Conservation (phyloP, 495 filamentous ascomycete genomes). For the Amphirosellinia nigrospora region DNA sequence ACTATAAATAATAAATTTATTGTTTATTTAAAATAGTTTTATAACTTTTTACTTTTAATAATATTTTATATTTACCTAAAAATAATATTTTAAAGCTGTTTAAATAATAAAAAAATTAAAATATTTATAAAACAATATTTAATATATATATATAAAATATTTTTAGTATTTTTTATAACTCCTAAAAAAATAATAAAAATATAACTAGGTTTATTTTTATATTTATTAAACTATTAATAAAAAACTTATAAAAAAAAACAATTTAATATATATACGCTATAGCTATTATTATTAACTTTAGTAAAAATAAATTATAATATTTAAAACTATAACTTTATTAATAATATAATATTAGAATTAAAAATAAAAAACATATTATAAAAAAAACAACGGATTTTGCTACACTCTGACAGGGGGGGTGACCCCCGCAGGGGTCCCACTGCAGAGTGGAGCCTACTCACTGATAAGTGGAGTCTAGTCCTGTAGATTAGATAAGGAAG, state of each 20-base stretch:
- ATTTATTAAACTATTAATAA: not conserved
- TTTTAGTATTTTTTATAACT: slow-evolving; percentile 6
- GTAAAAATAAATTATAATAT: slow-evolving; percentile 4
- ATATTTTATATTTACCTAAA: not conserved
- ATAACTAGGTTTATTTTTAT: not conserved
- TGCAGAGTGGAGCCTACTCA: too few species aligned
- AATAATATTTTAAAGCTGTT: not conserved
- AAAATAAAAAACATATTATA: not conserved
- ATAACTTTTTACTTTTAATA: not conserved
- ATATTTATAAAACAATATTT: not conserved
- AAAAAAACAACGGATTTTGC: not conserved
- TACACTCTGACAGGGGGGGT: too few species aligned
- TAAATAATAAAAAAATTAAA: not conserved
- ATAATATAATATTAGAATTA: not conserved
- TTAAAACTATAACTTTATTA: not conserved
- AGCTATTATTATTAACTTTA: not conserved
- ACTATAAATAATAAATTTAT: not conserved
- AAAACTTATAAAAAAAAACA: not conserved
- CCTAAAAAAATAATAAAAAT: not conserved
- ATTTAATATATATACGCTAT: not conserved
- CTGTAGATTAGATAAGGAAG: too few species aligned
- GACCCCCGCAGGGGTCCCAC: too few species aligned
- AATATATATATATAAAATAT: not conserved
- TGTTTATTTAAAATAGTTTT: not conserved
- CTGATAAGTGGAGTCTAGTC: too few species aligned